Evolutionary conservation across 176 grass and related monocot species (phyloP).

Genomic region (Puccinellia tenuiflora): DNA sequence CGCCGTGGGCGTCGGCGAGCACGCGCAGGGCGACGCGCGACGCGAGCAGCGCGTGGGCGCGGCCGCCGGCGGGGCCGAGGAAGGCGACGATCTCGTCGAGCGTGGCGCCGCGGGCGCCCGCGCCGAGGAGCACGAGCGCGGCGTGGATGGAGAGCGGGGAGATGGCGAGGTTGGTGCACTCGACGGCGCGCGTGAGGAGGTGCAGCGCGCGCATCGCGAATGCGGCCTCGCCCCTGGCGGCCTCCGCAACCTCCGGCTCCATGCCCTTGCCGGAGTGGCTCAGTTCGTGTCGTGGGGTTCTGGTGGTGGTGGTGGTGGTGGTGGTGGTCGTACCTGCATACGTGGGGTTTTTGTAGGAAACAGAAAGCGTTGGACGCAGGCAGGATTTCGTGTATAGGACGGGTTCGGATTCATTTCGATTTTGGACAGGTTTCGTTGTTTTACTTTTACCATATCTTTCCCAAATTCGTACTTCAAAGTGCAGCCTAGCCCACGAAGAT

Average conservation of each 20-base stretch:
- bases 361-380: too few species aligned
- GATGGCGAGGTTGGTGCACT: conserved; percentile 23
- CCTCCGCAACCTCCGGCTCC: conserved; percentile 5
- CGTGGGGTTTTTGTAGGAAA: too few species aligned
- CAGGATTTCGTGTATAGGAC: too few species aligned
- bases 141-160: conserved; percentile 41
- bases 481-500: too few species aligned
- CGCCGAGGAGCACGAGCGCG: conserved; percentile 32
- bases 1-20: neutral
- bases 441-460: too few species aligned
- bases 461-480: too few species aligned
- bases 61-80: conserved; percentile 22
- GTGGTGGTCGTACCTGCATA: too few species aligned
- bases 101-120: conserved; percentile 22
- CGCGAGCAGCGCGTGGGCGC: neutral
- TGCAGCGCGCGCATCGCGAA: conserved; percentile 27
- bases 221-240: neutral
- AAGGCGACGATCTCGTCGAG: conserved; percentile 40
- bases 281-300: neutral
- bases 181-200: neutral
- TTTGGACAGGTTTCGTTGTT: too few species aligned
- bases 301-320: too few species aligned
- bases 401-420: too few species aligned
- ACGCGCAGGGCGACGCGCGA: conserved; percentile 22
- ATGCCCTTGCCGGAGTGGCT: neutral